A percentile compares a stretch with the other conserved stretches of the same genome.
Conservation (phyloP, 2,329 filamentous ascomycete genomes). For the Neonectria coccinea region DNA sequence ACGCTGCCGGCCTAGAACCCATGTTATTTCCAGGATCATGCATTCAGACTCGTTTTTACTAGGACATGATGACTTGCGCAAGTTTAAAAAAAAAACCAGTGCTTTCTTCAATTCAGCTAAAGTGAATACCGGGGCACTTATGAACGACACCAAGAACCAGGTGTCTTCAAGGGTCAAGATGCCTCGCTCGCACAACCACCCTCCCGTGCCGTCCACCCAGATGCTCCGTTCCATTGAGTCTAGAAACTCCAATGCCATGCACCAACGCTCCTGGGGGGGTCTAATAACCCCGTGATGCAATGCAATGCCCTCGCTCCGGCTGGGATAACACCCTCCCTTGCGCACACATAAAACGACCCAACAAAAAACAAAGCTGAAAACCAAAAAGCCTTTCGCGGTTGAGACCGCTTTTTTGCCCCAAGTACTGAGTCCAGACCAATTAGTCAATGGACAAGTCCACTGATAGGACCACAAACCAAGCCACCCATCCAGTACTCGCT, state of each 20-base stretch:
- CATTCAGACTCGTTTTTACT: constrained; percentile 4
- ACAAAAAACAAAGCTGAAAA: constrained; percentile 29
- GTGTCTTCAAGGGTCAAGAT: constrained; percentile 30
- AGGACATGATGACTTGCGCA: constrained; percentile 10
- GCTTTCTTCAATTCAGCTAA: constrained; percentile 16
- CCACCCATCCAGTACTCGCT: constrained; percentile 35
- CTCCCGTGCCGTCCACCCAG: constrained; percentile 18
- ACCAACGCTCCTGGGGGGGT: constrained; percentile 36
- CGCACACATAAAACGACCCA: constrained; percentile 9
- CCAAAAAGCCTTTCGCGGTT: constrained; percentile 29
- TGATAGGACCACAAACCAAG: constrained; percentile 30
- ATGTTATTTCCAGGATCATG: constrained; percentile 18
- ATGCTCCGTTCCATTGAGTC: constrained; percentile 37
- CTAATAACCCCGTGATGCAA: constrained; percentile 40
- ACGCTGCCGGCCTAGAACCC: constrained; percentile 2
- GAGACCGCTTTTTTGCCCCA: constrained; percentile 32
- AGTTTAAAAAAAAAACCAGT: neutral
- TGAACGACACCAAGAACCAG: constrained; percentile 27
- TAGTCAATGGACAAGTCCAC: constrained; percentile 29
- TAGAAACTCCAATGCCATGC: constrained; percentile 35
- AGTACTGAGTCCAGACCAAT: constrained; percentile 33
- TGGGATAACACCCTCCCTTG: constrained; percentile 8
- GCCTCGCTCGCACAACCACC: constrained; percentile 25
- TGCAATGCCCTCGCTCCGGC: constrained; percentile 7
- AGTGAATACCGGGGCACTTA: constrained; percentile 26